A percentile compares a stretch with the other conserved stretches of the same genome.
phyloP scores from a whole-genome alignment of 73 alveolate genomes.

The Paraurostyla sp. region DNA sequence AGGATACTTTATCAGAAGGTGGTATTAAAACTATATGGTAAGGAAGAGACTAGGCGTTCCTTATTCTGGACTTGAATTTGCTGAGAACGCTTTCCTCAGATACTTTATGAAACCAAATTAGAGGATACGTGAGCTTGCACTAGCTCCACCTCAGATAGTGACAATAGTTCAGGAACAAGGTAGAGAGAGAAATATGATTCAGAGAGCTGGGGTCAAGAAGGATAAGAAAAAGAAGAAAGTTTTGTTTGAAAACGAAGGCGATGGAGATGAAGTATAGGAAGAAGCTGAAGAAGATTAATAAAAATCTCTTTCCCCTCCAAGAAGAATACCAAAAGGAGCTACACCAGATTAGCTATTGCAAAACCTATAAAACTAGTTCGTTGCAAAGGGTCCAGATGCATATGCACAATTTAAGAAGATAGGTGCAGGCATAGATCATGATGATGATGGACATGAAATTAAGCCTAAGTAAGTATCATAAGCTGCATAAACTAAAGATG shows the following conservation, averaged over 20 bases:
- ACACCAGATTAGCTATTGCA: slow-evolving; percentile 30
- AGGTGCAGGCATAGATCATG: slow-evolving; percentile 46
- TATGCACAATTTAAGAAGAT: slow-evolving; percentile 39
- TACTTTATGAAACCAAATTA: slow-evolving; percentile 49
- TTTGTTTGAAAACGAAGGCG: neutral
- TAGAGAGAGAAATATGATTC: neutral
- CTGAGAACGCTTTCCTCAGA: slow-evolving; percentile 68
- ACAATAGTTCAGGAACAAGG: neutral
- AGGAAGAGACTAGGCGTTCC: slow-evolving; percentile 72
- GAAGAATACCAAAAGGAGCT: slow-evolving; percentile 32
- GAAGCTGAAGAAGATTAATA: neutral
- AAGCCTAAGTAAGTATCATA: neutral
- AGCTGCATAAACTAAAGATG: neutral
- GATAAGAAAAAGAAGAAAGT: slow-evolving; percentile 22
- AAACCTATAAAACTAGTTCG: slow-evolving; percentile 32
- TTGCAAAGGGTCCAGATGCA: slow-evolving; percentile 60
- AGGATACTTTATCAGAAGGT: slow-evolving; percentile 67
- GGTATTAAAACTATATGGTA: slow-evolving; percentile 57
- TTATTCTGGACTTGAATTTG: slow-evolving; percentile 66
- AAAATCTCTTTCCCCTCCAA: neutral
- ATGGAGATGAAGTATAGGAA: neutral
- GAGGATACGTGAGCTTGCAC: neutral
- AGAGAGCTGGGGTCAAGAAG: neutral
- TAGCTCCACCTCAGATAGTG: slow-evolving; percentile 17
- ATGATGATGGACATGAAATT: slow-evolving; percentile 5